Evolutionary conservation across 2,329 filamentous ascomycete species (phyloP), one percentile per base, ranked within the genome.

Genomic region (Trichophyton mentagrophytes): DNA sequence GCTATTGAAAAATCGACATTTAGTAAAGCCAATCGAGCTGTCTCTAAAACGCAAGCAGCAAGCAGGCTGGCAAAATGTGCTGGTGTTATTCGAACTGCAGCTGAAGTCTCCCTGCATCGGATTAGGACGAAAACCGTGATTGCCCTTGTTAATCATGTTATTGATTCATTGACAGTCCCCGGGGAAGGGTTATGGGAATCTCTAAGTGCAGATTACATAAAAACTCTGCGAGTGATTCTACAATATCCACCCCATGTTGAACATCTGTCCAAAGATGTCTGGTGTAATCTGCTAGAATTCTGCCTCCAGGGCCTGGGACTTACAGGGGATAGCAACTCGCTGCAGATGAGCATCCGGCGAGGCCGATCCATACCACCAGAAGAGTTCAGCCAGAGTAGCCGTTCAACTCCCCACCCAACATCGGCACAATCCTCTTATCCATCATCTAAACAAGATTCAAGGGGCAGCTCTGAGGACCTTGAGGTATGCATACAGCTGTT

Each of bases 101-200:
- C 95, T 56, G 84, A 87, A 64, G 81, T 86, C 60, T 87, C 88
- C 22, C 78, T 86, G 36, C 74, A 79, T 20, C 85, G 82, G 63
- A 73, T 97, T 64, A 87, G 85, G 68, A 78, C 80, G 62, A 95
- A 90, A 71, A 92, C 90, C 0, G 78, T 92, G n/a, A 82, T 86
- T 66, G 83, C 87, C 4, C 77, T 96, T 15, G 78, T 95, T 65
- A 85, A 90, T 65, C 90, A 96, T 73, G 86, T 97, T 63, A 85
- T 84, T 2, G 85, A 96, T 65, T 84, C 85, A 17, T 78, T 95
- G 2, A 82, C 85, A 1, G 80, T 78, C 15, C 72, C 79, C 0
- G 81, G 85, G 60, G 84, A 84, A 13, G 80, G 78, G 1, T 82
- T 87, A 60, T 84, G 89, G 64, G 79, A 85, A 61, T 85, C 87